phyloP scores from a whole-genome alignment of 2,329 filamentous ascomycete genomes.

The Fusarium falciforme region DNA sequence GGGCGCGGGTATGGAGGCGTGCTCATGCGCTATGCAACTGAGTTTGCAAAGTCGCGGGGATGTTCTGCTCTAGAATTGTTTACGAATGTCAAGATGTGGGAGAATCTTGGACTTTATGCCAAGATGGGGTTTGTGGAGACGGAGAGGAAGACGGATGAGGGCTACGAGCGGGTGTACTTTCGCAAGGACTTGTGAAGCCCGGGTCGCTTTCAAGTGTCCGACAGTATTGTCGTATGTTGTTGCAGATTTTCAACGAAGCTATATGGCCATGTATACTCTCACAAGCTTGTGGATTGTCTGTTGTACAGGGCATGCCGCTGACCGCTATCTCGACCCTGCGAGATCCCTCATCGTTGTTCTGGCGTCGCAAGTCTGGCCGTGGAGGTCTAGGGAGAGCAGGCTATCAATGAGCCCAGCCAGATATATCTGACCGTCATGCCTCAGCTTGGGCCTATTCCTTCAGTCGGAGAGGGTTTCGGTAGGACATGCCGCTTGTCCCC shows the following conservation, averaged over 20 bases:
- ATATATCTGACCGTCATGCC: not conserved
- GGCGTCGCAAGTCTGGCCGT: no score
- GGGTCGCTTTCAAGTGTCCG: not conserved
- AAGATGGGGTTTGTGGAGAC: conserved; percentile 50
- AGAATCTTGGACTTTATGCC: conserved; percentile 45
- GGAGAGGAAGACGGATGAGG: conserved; percentile 45
- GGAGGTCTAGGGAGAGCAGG: no score
- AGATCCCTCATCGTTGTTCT: no score
- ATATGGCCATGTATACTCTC: not conserved
- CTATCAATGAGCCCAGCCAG: not conserved
- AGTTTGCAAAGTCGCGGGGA: conserved; percentile 39
- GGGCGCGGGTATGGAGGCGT: conserved; percentile 48
- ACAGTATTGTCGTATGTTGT: not conserved
- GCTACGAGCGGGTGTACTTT: conserved; percentile 51
- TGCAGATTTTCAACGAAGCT: not conserved
- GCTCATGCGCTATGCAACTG: conserved; percentile 47
- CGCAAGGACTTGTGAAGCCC: conserved; percentile 45
- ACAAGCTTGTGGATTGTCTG: no score
- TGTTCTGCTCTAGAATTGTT: conserved; percentile 44
- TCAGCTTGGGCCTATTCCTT: not conserved
- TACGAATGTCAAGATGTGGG: conserved; percentile 51
- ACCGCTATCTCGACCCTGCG: not conserved
- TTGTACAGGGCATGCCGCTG: not conserved
- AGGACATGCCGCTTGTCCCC: not conserved
- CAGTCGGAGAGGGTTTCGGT: no score